Conservation (phyloP, 2,329 filamentous ascomycete species). For the Pochonia chlamydosporia region DNA sequence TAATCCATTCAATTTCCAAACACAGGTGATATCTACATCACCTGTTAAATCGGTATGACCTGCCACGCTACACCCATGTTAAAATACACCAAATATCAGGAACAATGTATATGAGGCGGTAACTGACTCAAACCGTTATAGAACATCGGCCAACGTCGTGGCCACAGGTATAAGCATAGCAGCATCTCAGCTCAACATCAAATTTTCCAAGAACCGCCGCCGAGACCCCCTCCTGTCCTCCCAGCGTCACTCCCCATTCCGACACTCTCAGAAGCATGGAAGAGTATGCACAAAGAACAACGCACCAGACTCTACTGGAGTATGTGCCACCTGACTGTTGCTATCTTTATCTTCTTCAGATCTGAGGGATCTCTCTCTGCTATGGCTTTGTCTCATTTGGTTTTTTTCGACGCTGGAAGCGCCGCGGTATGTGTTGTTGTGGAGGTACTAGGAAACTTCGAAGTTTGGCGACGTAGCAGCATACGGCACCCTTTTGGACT, state of each 20-base stretch:
- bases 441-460: slow-evolving; percentile 92
- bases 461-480: slow-evolving; percentile 91
- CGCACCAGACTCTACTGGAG: slow-evolving; percentile 82
- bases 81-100: too few relatives aligned
- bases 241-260: slow-evolving; percentile 90
- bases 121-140: slow-evolving; percentile 25
- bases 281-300: slow-evolving; percentile 86
- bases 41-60: slow-evolving; percentile 66
- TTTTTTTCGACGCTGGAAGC: slow-evolving; percentile 92
- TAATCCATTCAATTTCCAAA: slow-evolving; percentile 93
- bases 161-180: slow-evolving; percentile 97
- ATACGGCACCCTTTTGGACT: slow-evolving; percentile 92
- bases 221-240: slow-evolving; percentile 77
- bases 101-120: slow-evolving; percentile 4
- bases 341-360: slow-evolving; percentile 78
- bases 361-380: slow-evolving; percentile 83
- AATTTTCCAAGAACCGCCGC: slow-evolving; percentile 90
- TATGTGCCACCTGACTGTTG: slow-evolving; percentile 77
- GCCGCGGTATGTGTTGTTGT: slow-evolving; percentile 88
- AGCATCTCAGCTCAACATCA: slow-evolving; percentile 84
- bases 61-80: not conserved
- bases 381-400: slow-evolving; percentile 85
- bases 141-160: slow-evolving; percentile 86
- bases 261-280: slow-evolving; percentile 79
- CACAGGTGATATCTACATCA: slow-evolving; percentile 67